phyloP scores from a whole-genome alignment of 2,329 filamentous ascomycete species.

The Botryotinia narcissicola region DNA sequence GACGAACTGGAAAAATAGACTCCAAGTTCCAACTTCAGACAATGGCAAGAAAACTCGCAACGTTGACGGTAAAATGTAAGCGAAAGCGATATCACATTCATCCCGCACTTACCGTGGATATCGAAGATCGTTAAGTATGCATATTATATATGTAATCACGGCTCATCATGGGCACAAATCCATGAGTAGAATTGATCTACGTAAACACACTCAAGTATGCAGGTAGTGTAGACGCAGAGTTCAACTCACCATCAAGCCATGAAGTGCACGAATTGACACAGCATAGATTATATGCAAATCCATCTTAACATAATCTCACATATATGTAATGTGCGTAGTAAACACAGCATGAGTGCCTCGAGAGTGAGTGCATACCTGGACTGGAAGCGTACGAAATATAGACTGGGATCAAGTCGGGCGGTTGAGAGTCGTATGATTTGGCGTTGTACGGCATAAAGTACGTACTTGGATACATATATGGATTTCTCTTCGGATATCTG shows the following conservation, averaged over 20 bases:
- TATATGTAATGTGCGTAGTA: neutral
- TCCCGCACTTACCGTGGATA: neutral
- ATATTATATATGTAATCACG: neutral
- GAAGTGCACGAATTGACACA: neutral
- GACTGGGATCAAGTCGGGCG: neutral
- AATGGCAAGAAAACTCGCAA: neutral
- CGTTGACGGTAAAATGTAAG: neutral
- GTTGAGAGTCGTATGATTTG: conserved; percentile 8
- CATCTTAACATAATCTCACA: neutral
- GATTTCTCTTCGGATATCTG: neutral
- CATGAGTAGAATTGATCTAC: neutral
- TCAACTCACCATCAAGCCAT: neutral
- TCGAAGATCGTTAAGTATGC: neutral
- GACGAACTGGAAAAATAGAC: neutral
- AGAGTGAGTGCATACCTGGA: neutral
- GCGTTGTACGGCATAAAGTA: neutral
- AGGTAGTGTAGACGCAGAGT: neutral
- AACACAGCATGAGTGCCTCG: neutral
- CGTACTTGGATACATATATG: neutral
- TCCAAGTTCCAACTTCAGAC: neutral
- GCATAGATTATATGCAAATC: neutral
- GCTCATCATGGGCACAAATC: neutral
- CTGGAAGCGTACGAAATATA: neutral
- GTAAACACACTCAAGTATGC: neutral
- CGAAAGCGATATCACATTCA: neutral